Evolutionary conservation across 2,329 filamentous ascomycete species (phyloP).

Genomic region (Aspergillus intermedius): DNA sequence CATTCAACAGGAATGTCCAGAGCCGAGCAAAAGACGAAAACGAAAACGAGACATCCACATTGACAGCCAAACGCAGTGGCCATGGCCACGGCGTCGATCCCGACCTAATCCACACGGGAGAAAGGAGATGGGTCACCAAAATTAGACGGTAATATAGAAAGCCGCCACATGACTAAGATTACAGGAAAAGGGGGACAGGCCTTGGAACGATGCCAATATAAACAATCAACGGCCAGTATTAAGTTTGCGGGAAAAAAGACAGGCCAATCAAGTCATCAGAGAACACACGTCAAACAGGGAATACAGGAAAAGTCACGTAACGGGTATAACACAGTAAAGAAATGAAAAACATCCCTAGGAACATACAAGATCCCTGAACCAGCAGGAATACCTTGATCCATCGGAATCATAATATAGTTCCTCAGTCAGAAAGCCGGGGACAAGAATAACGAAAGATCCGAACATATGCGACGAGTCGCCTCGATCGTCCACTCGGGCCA

Average conservation of each 20-base stretch:
- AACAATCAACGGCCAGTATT: too few species aligned
- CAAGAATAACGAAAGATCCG: too few species aligned
- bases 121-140: background rate
- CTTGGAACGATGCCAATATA: background rate
- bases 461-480: too few species aligned
- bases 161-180: slow-evolving; percentile 1
- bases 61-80: background rate
- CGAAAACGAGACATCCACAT: background rate
- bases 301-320: background rate
- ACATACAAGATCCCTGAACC: background rate
- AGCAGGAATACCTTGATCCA: background rate
- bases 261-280: background rate
- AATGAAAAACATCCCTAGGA: background rate
- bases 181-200: background rate
- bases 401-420: background rate
- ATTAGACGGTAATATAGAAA: background rate
- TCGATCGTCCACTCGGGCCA: background rate
- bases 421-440: background rate
- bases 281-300: background rate
- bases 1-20: background rate
- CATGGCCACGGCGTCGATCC: background rate
- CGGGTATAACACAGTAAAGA: background rate
- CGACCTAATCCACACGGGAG: background rate
- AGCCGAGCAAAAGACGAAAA: background rate
- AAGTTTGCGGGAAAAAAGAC: background rate